A percentile compares a stretch with the other conserved stretches of the same genome.
These are phyloP conservation scores for Erodium moschatum DNA, from an alignment of 441 rosid genomes.

Conservation along the genomic window DNA sequence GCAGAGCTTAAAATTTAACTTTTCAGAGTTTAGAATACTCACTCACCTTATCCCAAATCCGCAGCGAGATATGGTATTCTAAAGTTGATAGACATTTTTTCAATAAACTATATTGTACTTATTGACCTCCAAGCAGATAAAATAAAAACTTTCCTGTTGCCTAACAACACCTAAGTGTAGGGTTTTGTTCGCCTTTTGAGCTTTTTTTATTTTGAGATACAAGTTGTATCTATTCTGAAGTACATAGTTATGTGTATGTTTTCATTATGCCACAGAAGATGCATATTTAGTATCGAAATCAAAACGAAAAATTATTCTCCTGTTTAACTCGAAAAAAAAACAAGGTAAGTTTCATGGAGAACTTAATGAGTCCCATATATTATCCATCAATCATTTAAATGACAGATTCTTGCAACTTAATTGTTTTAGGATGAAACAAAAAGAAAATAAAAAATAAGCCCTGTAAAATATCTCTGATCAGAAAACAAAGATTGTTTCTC, in stretches of 20 bases:
- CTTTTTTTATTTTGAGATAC: background rate
- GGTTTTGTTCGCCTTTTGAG: background rate
- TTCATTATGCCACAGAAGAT: background rate
- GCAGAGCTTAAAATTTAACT: too few relatives aligned
- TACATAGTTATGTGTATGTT: conserved; percentile 3
- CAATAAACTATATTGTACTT: background rate
- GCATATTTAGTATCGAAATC: background rate
- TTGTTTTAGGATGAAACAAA: conserved; percentile 4
- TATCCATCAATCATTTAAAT: background rate
- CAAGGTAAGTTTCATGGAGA: background rate
- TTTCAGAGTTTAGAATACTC: too few relatives aligned
- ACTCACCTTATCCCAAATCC: too few relatives aligned
- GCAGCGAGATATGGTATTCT: too few relatives aligned
- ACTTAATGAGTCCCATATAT: background rate
- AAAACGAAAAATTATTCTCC: background rate
- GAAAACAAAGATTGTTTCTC: background rate
- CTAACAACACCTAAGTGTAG: background rate
- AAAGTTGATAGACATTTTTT: too few relatives aligned
- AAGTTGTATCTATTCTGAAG: background rate
- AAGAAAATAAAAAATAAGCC: background rate
- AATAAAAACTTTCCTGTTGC: background rate
- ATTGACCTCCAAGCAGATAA: background rate
- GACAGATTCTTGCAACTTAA: background rate
- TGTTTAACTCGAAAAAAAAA: background rate
- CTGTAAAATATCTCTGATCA: background rate